Conservation (phyloP, 306 rosid genomes). For the Cotoneaster glaucophyllus region DNA sequence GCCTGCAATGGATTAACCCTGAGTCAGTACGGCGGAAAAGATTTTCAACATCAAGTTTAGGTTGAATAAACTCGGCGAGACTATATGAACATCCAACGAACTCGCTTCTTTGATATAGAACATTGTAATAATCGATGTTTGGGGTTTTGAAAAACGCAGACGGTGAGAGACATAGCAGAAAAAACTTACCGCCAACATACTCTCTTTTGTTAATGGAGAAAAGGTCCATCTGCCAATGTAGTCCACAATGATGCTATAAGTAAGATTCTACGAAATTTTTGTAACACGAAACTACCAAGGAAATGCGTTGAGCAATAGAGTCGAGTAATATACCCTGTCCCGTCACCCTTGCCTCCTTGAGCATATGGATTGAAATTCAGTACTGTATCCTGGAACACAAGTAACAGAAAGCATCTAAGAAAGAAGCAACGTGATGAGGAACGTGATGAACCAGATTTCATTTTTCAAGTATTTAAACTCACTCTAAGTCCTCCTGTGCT, state of each 20-base stretch:
- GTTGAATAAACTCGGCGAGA: not conserved
- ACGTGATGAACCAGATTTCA: not conserved
- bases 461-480: conserved; percentile 30
- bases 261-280: not conserved
- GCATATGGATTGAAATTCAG: conserved; percentile 58
- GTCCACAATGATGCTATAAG: conserved; percentile 19
- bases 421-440: not conserved
- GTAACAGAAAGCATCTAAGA: conserved; percentile 10
- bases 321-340: conserved; percentile 62
- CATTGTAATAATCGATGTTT: not conserved
- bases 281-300: not conserved
- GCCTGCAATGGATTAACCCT: conserved; percentile 38
- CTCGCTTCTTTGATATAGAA: not conserved
- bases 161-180: not conserved
- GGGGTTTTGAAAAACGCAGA: not conserved
- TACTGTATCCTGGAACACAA: conserved; percentile 65
- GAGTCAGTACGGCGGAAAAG: not conserved
- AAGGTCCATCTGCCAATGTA: conserved; percentile 72
- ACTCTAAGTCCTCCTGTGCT: conserved; percentile 91
- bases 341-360: conserved; percentile 41
- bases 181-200: conserved; percentile 64
- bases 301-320: not conserved
- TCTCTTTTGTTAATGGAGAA: conserved; percentile 64
- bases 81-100: not conserved
- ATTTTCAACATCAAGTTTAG: not conserved